Percentiles rank a stretch among this genome's conserved stretches.
Conservation (phyloP, 2,329 filamentous ascomycete species). For the Epichloe coenophiala region DNA sequence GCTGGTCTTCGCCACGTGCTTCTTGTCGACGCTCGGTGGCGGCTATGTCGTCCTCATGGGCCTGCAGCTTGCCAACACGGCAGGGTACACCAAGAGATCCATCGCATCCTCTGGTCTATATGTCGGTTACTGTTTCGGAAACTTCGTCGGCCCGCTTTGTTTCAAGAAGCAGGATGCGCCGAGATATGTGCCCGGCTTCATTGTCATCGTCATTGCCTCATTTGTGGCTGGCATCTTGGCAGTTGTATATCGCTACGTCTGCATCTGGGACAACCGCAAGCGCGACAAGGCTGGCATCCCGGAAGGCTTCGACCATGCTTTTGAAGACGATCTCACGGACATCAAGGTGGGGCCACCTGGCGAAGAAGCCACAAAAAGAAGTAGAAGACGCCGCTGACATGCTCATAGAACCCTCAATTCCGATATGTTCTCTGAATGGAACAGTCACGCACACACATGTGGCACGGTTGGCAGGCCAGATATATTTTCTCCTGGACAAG, state of each 20-base stretch:
- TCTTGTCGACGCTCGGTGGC: background rate
- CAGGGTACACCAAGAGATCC: constrained; percentile 3
- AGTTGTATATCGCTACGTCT: background rate
- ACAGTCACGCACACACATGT: background rate
- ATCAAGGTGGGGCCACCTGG: background rate
- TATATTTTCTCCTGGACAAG: too few relatives aligned
- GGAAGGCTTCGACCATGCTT: constrained; percentile 1
- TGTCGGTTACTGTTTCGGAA: constrained; percentile 25
- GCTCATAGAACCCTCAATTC: background rate
- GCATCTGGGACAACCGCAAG: background rate
- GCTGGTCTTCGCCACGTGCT: background rate
- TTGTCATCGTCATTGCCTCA: background rate
- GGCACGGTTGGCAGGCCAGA: too few relatives aligned
- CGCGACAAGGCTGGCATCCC: background rate
- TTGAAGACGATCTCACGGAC: background rate
- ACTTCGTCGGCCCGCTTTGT: constrained; percentile 26
- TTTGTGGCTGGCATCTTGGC: background rate
- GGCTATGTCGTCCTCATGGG: background rate
- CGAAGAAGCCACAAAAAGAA: too few relatives aligned
- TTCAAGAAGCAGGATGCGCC: constrained; percentile 26
- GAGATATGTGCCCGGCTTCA: constrained; percentile 33
- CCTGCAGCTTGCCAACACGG: constrained; percentile 14
- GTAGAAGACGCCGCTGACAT: background rate
- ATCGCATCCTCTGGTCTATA: constrained; percentile 7
- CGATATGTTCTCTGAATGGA: background rate